Conservation (phyloP, 257 asterid species). For the Solanum megistacrolobum region DNA sequence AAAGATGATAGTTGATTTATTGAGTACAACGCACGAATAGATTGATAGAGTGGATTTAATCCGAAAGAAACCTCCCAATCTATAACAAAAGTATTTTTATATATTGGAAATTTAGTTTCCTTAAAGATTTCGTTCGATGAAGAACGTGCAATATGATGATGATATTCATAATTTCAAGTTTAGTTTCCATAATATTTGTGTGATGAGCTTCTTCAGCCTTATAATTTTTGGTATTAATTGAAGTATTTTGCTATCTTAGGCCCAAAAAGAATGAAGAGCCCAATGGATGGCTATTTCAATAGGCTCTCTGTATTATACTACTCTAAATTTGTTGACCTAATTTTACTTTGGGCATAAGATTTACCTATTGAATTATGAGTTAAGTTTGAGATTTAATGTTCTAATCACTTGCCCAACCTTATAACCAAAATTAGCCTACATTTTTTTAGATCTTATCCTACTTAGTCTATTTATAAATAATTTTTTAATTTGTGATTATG, state of each 20-base stretch:
- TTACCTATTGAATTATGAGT: background rate
- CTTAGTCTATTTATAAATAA: no score
- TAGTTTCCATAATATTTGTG: background rate
- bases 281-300: background rate
- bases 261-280: background rate
- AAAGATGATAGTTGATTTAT: no score
- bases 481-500: background rate
- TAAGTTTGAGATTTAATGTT: background rate
- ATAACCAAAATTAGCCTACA: background rate
- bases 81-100: no score
- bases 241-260: background rate
- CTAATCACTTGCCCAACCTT: background rate
- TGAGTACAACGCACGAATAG: background rate
- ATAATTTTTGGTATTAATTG: background rate
- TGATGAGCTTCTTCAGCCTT: background rate
- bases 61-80: background rate
- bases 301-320: background rate
- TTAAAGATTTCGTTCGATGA: background rate
- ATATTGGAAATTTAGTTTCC: background rate
- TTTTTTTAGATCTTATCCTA: background rate
- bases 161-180: background rate
- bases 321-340: background rate
- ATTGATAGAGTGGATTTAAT: background rate
- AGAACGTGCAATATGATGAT: background rate
- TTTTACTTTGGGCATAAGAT: background rate